Evolutionary conservation across 139 green algal species (phyloP).

Genomic region (Closterium sp.): DNA sequence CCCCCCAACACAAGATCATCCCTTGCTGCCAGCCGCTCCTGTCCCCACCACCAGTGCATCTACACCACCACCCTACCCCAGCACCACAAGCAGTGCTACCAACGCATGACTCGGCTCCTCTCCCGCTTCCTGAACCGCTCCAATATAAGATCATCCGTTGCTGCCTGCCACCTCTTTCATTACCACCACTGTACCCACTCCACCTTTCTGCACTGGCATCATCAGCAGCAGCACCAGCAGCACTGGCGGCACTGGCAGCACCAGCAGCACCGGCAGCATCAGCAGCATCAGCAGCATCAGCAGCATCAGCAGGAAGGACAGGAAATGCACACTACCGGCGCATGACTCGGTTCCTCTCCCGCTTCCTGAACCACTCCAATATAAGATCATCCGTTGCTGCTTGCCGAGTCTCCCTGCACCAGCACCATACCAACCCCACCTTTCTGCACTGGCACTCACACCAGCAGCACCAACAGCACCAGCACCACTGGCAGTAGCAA

Average conservation of each 20-base stretch:
- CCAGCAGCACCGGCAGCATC: too few species aligned
- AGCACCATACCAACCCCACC: neutral
- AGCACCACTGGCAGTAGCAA: too few species aligned
- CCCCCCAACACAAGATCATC: too few species aligned
- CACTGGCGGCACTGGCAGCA: too few species aligned
- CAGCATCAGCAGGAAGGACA: neutral
- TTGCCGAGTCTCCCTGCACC: neutral
- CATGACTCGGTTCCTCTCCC: slow-evolving; percentile 19
- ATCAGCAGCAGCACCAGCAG: too few species aligned
- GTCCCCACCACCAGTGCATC: too few species aligned
- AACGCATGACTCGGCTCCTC: neutral
- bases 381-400: slow-evolving; percentile 37
- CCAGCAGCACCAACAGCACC: too few species aligned
- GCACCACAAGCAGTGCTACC: too few species aligned
- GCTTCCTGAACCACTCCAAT: slow-evolving; percentile 25
- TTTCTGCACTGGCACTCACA: too few species aligned
- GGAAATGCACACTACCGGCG: neutral
- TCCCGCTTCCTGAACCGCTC: slow-evolving; percentile 27
- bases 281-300: too few species aligned
- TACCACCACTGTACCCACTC: neutral
- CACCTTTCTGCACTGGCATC: neutral
- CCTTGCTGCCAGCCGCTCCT: too few species aligned
- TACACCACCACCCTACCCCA: too few species aligned
- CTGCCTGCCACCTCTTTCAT: neutral
- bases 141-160: slow-evolving; percentile 31